Conservation (phyloP, 2,329 filamentous ascomycete genomes). For the Neodidymelliopsis sp. region DNA sequence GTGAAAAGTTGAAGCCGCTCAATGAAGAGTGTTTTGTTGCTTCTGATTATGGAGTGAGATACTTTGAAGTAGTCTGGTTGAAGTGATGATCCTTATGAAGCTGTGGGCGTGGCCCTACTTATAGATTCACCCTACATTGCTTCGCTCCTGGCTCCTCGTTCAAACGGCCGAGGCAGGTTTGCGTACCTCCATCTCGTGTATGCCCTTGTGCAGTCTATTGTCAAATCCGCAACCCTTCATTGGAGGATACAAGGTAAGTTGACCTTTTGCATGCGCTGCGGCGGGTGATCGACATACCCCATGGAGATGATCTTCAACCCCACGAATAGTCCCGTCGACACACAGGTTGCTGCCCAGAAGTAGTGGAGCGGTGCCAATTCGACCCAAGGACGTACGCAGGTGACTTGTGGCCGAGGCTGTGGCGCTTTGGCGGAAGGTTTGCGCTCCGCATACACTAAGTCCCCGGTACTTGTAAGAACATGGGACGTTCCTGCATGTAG, state of each 20-base stretch:
- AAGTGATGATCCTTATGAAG: neutral
- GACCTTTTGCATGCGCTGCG: constrained; percentile 2
- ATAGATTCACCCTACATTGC: constrained; percentile 5
- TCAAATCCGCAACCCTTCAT: constrained; percentile 9
- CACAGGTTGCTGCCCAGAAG: neutral
- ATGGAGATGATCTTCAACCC: constrained; percentile 7
- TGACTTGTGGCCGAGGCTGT: constrained; percentile 8
- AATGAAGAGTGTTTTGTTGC: neutral
- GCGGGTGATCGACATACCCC: constrained; percentile 16
- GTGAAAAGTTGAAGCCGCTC: constrained; percentile 7
- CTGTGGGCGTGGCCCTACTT: constrained; percentile 6
- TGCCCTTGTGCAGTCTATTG: neutral
- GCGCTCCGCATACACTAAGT: constrained; percentile 8
- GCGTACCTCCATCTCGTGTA: neutral
- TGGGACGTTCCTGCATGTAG: constrained; percentile 16
- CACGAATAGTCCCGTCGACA: constrained; percentile 1
- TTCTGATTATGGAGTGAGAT: neutral
- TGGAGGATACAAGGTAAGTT: constrained; percentile 3
- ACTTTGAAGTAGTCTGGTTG: neutral
- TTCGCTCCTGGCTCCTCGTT: constrained; percentile 10
- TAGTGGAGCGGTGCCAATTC: neutral
- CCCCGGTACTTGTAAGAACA: neutral
- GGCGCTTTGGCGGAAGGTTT: constrained; percentile 3
- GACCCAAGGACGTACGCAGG: constrained; percentile 1
- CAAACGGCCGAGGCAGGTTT: constrained; percentile 13